These are phyloP conservation scores for Mycothermus thermophilus DNA, from an alignment of 495 filamentous ascomycete genomes.

Conservation along the genomic window DNA sequence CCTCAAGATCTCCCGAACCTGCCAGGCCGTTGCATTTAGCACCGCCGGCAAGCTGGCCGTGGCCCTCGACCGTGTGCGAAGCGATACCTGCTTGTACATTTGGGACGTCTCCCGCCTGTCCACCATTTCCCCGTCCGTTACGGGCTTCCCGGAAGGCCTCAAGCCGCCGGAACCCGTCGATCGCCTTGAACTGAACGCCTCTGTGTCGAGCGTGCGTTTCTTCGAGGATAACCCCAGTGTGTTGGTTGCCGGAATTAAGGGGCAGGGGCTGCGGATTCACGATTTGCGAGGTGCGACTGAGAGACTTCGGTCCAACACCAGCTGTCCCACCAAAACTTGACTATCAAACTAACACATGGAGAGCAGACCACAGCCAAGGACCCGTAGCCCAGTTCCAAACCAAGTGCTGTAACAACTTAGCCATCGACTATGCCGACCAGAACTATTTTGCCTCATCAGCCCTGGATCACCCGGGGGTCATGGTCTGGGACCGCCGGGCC, in stretches of 20 bases:
- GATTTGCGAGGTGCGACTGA: slow-evolving; percentile 71
- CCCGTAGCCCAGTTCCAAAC: slow-evolving; percentile 50
- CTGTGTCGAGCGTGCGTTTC: slow-evolving; percentile 83
- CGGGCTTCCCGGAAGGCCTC: slow-evolving; percentile 25
- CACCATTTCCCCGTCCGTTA: slow-evolving; percentile 23
- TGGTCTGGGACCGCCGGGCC: slow-evolving; percentile 79
- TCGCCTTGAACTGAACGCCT: slow-evolving; percentile 68
- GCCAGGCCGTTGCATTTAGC: slow-evolving; percentile 86
- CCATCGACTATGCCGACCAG: slow-evolving; percentile 77
- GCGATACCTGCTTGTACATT: slow-evolving; percentile 83
- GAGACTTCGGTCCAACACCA: no score
- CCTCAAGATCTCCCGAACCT: slow-evolving; percentile 73
- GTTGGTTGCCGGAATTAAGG: slow-evolving; percentile 68
- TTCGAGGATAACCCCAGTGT: slow-evolving; percentile 74
- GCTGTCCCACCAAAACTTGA: no score
- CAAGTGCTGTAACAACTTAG: slow-evolving; percentile 75
- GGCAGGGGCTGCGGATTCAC: slow-evolving; percentile 77
- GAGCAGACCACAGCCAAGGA: slow-evolving; percentile 18
- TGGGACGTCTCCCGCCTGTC: slow-evolving; percentile 73
- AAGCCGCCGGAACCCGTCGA: slow-evolving; percentile 46
- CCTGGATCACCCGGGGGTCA: slow-evolving; percentile 52
- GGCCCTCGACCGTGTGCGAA: slow-evolving; percentile 79
- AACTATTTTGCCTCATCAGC: slow-evolving; percentile 92
- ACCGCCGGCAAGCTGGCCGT: slow-evolving; percentile 65
- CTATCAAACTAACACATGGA: background rate